A percentile compares a stretch with the other conserved stretches of the same genome.
These are phyloP conservation scores for Leptomonas seymouri DNA, from an alignment of 208 protist species.

Conservation along the genomic window DNA sequence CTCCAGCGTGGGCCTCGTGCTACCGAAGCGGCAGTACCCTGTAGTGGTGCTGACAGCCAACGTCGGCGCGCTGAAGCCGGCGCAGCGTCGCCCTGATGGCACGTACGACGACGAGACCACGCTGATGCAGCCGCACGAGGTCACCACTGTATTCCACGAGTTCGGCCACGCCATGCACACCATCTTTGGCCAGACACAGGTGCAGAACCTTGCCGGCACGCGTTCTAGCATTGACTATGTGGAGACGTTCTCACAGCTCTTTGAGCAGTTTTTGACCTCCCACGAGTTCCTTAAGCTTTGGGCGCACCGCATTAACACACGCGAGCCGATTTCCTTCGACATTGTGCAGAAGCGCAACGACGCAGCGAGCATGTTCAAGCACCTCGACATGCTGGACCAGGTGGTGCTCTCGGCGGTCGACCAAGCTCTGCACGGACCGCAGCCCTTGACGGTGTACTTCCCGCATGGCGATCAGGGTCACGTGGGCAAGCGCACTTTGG, in stretches of 20 bases:
- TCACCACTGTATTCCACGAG: slow-evolving; percentile 94
- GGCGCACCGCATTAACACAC: slow-evolving; percentile 86
- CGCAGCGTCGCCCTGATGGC: slow-evolving; percentile 51
- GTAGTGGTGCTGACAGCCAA: slow-evolving; percentile 93
- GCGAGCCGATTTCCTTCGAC: slow-evolving; percentile 90
- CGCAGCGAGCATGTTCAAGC: slow-evolving; percentile 85
- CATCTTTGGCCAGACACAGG: slow-evolving; percentile 92
- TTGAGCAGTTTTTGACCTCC: slow-evolving; percentile 93
- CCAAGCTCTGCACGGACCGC: slow-evolving; percentile 86
- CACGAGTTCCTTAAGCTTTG: slow-evolving; percentile 91
- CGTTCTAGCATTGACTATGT: slow-evolving; percentile 94
- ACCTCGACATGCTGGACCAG: slow-evolving; percentile 88
- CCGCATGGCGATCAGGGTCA: slow-evolving; percentile 68
- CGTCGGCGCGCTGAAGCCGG: slow-evolving; percentile 49
- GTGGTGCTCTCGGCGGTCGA: slow-evolving; percentile 89
- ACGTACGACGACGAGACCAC: slow-evolving; percentile 84
- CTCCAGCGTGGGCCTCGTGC: slow-evolving; percentile 67
- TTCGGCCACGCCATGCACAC: slow-evolving; percentile 95
- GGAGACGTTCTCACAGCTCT: slow-evolving; percentile 94
- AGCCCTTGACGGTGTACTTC: slow-evolving; percentile 91
- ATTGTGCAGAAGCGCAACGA: slow-evolving; percentile 88
- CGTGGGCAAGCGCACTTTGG: slow-evolving; percentile 80
- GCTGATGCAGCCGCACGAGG: slow-evolving; percentile 86
- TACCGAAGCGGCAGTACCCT: slow-evolving; percentile 89
- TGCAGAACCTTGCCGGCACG: slow-evolving; percentile 93